Base-by-base conservation (phyloP, 2,329 filamentous ascomycete genomes). In the Nigrospora osmanthi region DNA sequence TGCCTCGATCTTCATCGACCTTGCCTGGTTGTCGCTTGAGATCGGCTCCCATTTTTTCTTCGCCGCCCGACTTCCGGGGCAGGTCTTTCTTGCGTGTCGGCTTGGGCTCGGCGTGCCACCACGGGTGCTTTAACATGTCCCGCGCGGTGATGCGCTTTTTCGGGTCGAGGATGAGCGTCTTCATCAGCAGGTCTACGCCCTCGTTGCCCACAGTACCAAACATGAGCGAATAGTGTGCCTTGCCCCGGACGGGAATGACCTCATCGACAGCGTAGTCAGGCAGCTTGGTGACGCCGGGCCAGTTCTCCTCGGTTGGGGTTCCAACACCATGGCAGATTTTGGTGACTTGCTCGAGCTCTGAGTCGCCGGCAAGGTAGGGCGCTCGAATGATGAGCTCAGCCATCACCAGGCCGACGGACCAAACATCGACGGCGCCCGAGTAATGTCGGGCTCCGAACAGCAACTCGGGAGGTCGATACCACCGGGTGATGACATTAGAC, bases 381-480 rank as follows among this genome's bases (percentile, higher is more conserved):
- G 82, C 80, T 43, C 93, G 81, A 48, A 91, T 73, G 46, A 95
- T 73, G 42, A 98, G 78, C 66, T 98, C 93, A 30, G 90, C 91
- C 55, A 98, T 93, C 11, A 98, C 89, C 60, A 88, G 82, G 40
- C 89, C 93, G 45, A 95, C 86, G 40, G 85, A 90, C 91, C 93
- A 98, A 47, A 98, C 75, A 62, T 98, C 93, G 16, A 96, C 93
- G 7, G 85, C 87, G 19, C 89, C 89, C 37, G 83, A 83, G 69
- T 98, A 98, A 67, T 93, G 87, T 47, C 81, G 79, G 3, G 89
- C 89, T 47, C 90, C 89, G 60, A 91, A 96, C 51, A 97, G 81
- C 17, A 98, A 78, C 71, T 98, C 93, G 0, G 90, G 90, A 1
- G 93, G 90, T 1, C 91, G 80, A 70, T 97, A 98, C 89, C 93